Percentiles rank a stretch among this genome's conserved stretches.
Evolutionary conservation across 441 rosid species (phyloP).

Genomic region (Aleurites moluccanus): DNA sequence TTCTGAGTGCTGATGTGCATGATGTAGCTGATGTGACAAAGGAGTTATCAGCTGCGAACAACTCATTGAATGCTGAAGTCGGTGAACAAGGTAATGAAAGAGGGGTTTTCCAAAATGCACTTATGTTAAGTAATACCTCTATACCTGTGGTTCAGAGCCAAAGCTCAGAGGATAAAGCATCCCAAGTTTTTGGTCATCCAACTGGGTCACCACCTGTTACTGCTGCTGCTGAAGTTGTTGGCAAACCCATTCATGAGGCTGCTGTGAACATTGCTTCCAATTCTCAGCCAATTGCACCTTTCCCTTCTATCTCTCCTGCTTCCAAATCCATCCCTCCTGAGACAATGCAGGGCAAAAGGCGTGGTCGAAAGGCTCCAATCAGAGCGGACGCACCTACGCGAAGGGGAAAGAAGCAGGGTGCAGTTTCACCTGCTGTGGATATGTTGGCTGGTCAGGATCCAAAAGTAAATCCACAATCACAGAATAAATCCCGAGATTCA

Average conservation of each 20-base stretch:
- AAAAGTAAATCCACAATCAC: slow-evolving; percentile 30
- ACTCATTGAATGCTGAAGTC: slow-evolving; percentile 31
- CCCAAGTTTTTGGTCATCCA: slow-evolving; percentile 23
- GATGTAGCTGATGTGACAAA: slow-evolving; percentile 38
- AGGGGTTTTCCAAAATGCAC: slow-evolving; percentile 25
- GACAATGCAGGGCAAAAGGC: slow-evolving; percentile 39
- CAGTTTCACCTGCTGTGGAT: slow-evolving; percentile 36
- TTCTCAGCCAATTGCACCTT: slow-evolving; percentile 34
- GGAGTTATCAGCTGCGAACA: slow-evolving; percentile 36
- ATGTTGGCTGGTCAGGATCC: slow-evolving; percentile 36
- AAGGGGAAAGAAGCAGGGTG: slow-evolving; percentile 46
- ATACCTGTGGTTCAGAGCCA: slow-evolving; percentile 33
- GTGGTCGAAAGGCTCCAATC: slow-evolving; percentile 41
- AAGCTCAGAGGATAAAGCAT: slow-evolving; percentile 30
- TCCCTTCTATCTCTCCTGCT: slow-evolving; percentile 26
- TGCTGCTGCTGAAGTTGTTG: slow-evolving; percentile 24
- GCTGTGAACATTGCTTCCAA: slow-evolving; percentile 27
- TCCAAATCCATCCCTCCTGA: slow-evolving; percentile 32
- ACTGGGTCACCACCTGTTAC: slow-evolving; percentile 25
- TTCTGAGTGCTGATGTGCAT: slow-evolving; percentile 28
- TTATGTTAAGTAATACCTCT: slow-evolving; percentile 27
- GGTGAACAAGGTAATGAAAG: slow-evolving; percentile 31
- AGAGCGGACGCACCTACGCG: slow-evolving; percentile 47
- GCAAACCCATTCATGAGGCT: slow-evolving; percentile 22
- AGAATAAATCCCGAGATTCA: slow-evolving; percentile 35